Base-by-base conservation (phyloP, 345 rosid genomes). In the Euphorbia peplus region DNA sequence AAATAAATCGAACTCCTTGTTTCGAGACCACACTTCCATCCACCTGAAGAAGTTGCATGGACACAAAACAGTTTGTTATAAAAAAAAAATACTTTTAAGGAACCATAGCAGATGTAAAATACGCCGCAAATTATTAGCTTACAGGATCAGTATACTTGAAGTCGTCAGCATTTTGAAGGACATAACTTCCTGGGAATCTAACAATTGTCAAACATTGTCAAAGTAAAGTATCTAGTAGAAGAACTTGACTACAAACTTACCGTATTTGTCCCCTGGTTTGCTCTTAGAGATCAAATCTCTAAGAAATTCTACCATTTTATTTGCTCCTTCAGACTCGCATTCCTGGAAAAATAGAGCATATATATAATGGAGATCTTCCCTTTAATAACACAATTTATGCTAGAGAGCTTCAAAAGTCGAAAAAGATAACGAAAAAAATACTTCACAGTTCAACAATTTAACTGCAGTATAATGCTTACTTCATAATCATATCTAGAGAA, bases 401-500 rank as follows among this genome's bases (percentile, higher is more conserved):
- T 41, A 24, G 30, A 21, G 19, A 75, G 44, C 48, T 60, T 63
- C 55, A 60, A 50, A 37, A 32, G 29, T 3, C 13, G 44, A 37
- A 61, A 54, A 56, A 0, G 5, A 67, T 10, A 16, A 21, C 12
- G 2, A 67, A 3, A 15, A 35, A 2, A 13, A 21, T 26, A n/a
- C 0, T 16, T 5, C 4, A n/a, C 18, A 7, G 16, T 29, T 62
- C 13, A 37, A 54, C 19, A 11, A 13, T 60, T 39, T 29, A 41
- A 47, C 73, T 18, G 25, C 56, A 70, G 24, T 29, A 28, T 59
- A 41, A 41, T 32, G 13, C 88, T 84, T 84, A 86, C 97, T 85
- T 91, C 96, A 70, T 95, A 91, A 69, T 93, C 99, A 71, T 90
- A 91, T 95, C 97, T 84, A 37, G 95, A 90, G 73, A 95, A 88